These are phyloP conservation scores for Pyrus hybrid DNA, from an alignment of 331 rosid genomes.

Conservation along the genomic window DNA sequence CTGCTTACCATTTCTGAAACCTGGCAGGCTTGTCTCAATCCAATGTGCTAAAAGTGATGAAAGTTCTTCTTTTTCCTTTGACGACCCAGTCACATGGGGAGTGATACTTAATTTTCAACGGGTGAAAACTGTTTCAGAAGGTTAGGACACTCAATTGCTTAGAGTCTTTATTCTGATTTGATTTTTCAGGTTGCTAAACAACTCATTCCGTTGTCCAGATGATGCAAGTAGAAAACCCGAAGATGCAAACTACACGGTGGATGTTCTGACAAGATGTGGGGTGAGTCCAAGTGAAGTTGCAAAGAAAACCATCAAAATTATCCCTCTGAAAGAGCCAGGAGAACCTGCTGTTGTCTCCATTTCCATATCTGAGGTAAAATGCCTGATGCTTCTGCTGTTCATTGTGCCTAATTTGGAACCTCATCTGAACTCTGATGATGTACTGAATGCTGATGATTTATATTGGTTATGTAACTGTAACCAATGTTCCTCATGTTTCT, in stretches of 20 bases:
- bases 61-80: slow-evolving; percentile 32
- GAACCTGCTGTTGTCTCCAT: slow-evolving; percentile 77
- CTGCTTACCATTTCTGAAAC: slow-evolving; percentile 87
- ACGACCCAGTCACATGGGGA: slow-evolving; percentile 83
- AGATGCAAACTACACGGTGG: slow-evolving; percentile 70
- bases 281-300: slow-evolving; percentile 54
- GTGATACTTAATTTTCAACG: slow-evolving; percentile 78
- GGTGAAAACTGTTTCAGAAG: slow-evolving; percentile 62
- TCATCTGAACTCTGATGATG: not conserved
- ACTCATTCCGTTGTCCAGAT: slow-evolving; percentile 32
- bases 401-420: not conserved
- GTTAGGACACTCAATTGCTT: slow-evolving; percentile 29
- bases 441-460: not conserved
- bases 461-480: not conserved
- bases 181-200: slow-evolving; percentile 11
- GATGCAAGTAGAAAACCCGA: slow-evolving; percentile 67
- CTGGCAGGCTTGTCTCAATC: slow-evolving; percentile 81
- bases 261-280: slow-evolving; percentile 77
- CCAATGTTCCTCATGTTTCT: not conserved
- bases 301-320: slow-evolving; percentile 59
- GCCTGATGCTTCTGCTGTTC: not conserved
- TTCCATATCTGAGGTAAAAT: slow-evolving; percentile 37
- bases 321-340: slow-evolving; percentile 67
- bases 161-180: not conserved
- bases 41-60: slow-evolving; percentile 44